Evolutionary conservation across 495 filamentous ascomycete genomes (phyloP), one percentile per base, ranked within the genome.

Genomic region (Aspergillus nanangensis): DNA sequence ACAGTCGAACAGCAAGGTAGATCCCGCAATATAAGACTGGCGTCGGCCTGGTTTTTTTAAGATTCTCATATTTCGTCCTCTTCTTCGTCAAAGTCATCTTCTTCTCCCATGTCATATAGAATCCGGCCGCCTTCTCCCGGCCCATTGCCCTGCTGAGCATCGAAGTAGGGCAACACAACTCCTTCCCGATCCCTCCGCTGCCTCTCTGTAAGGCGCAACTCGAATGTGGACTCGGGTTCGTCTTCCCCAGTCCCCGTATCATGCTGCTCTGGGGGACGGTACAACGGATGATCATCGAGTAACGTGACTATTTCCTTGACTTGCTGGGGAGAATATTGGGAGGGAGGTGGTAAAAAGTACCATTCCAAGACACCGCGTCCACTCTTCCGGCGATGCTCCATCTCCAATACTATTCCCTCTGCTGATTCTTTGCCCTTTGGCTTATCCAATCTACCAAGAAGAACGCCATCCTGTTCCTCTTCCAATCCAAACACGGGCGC

Each of bases 41-140:
- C n/a, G n/a, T n/a, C n/a, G n/a, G n/a, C n/a, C n/a, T n/a, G n/a
- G n/a, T n/a, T n/a, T n/a, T n/a, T n/a, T n/a, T n/a, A n/a, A n/a
- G n/a, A n/a, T n/a, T n/a, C 14, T 48, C 61, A 95, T 41, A 96
- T 90, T 66, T 98, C 94, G 74, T 98, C 93, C 60, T 98, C 94
- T 67, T 97, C 94, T 50, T 97, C 93, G 60, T 98, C 93, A 65
- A 95, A 98, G 66, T 98, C 94, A 70, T 98, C 93, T 70, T 96
- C 94, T 41, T 80, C 78, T 22, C 92, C 93, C 84, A 96, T 93
- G 41, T 96, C 91, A 69, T 97, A 97, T 56, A 98, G 57, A 42
- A 98, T 98, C 50, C 91, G 75, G 0, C 94, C 93, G 14, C 84
- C 84, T 23, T 88, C 87, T 10, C 92, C 88, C 10, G 86, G 87